Base-by-base conservation (phyloP, 2,329 filamentous ascomycete species). In the Nigrospora sphaerica region DNA sequence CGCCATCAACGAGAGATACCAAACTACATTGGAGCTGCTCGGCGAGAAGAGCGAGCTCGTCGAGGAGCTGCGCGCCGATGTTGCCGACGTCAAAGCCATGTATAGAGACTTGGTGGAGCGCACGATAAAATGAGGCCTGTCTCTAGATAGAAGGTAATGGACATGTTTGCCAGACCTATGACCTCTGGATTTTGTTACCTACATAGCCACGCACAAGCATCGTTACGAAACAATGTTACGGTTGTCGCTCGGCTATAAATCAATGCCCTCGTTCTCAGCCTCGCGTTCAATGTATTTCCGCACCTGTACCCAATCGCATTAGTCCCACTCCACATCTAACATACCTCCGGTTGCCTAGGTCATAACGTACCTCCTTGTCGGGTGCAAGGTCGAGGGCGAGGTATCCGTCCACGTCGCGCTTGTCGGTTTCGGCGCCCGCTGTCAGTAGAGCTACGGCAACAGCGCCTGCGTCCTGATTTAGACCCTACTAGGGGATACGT, bases 1-100 rank as follows among this genome's bases (percentile, higher is more conserved):
- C 28, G 78, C 80, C 37, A 72, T 96, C 53, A 83, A 88, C 58
- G 73, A 80, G 51, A 77, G 92, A 57, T 95, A 97, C 62, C 83
- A 95, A 62, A 93, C 90, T 13, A 95, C 89, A 49, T 73, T 98
- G 45, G 91, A 97, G 70, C 85, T 97, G 81, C 70, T 98, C 47
- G 93, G 93, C 2, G 93, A 98, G 77, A 95, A 95, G 78, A 95
- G 89, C 65, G 93, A 98, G 73, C 72, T 86, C 60, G 91, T 95
- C 2, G 90, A 95, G 61, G 93, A 98, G 73, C 71, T 98, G 54
- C 82, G 77, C 64, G 85, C 86, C 12, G 93, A 97, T 72, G 86
- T 98, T 45, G 75, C 83, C 54, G 93, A 98, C 72, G 76, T 98
- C 63, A 98, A 98, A 73, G 85, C 84, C 60, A 95, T 98, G 77